A percentile compares a stretch with the other conserved stretches of the same genome.
Conservation (phyloP, 805 yeast species). For the Myxozyma neotropica region DNA sequence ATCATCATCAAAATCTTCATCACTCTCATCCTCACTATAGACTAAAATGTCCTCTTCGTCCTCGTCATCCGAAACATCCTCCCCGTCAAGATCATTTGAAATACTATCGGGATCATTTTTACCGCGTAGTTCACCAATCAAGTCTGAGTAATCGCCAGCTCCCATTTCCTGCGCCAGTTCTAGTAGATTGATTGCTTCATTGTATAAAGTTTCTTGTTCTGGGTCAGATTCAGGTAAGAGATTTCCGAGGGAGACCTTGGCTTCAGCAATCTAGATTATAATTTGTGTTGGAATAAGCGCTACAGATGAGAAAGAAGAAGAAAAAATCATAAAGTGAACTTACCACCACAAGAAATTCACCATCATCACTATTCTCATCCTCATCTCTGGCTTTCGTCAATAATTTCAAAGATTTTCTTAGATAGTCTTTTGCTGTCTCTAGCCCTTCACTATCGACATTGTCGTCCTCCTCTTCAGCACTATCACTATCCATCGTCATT, state of each 20-base stretch:
- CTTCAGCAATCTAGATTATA: slow-evolving; percentile 83
- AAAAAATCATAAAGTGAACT: neutral
- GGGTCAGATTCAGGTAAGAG: slow-evolving; percentile 61
- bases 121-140: slow-evolving; percentile 42
- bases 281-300: neutral
- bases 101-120: neutral
- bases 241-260: slow-evolving; percentile 77
- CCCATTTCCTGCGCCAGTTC: slow-evolving; percentile 66
- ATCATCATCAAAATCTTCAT: neutral
- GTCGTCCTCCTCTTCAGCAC: slow-evolving; percentile 23
- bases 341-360: slow-evolving; percentile 16
- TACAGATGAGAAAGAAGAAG: neutral
- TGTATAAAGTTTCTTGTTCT: slow-evolving; percentile 69
- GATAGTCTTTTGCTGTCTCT: slow-evolving; percentile 7
- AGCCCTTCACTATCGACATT: neutral
- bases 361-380: slow-evolving; percentile 4
- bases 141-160: slow-evolving; percentile 42
- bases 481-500: slow-evolving; percentile 31
- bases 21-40: neutral
- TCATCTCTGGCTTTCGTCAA: neutral
- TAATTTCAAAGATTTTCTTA: slow-evolving; percentile 11
- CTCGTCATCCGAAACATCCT: neutral
- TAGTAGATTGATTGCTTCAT: slow-evolving; percentile 67
- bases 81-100: slow-evolving; percentile 9
- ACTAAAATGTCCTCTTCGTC: no score